Evolutionary conservation across 1,139 yeast species (phyloP).

Genomic region (Yamadazyma buinensis): DNA sequence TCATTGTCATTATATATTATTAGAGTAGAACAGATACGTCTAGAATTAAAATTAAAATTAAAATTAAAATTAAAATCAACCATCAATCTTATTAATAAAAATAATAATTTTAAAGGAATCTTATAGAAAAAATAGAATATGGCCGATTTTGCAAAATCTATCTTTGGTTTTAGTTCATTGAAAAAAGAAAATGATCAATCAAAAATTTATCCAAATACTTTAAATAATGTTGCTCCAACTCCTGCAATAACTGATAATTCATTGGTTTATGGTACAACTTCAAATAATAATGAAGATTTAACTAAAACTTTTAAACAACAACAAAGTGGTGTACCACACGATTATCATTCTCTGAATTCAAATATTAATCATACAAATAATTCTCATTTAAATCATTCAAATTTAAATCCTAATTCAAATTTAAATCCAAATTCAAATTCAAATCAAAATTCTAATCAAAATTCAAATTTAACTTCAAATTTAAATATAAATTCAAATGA

Average conservation of each 20-base stretch:
- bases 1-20: no score
- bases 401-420: neutral
- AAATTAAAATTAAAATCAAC: no score
- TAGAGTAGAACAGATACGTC: no score
- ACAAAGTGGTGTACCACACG: no score
- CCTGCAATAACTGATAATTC: conserved; percentile 62
- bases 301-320: conserved; percentile 11
- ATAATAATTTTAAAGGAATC: no score
- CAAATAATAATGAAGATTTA: conserved; percentile 13
- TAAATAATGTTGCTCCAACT: conserved; percentile 45
- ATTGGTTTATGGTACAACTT: conserved; percentile 67
- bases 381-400: neutral
- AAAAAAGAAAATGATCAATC: conserved; percentile 27
- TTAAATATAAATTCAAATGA: neutral
- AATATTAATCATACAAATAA: no score
- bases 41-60: no score
- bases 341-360: no score
- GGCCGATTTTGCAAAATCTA: conserved; percentile 64
- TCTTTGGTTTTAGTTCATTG: conserved; percentile 55
- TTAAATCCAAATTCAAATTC: neutral
- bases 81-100: no score
- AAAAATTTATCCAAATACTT: conserved; percentile 22
- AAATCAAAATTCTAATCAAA: conserved; percentile 4
- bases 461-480: neutral
- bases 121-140: no score